These are phyloP conservation scores for Trichocladium uniseriatum DNA, from an alignment of 495 filamentous ascomycete species.

Conservation along the genomic window DNA sequence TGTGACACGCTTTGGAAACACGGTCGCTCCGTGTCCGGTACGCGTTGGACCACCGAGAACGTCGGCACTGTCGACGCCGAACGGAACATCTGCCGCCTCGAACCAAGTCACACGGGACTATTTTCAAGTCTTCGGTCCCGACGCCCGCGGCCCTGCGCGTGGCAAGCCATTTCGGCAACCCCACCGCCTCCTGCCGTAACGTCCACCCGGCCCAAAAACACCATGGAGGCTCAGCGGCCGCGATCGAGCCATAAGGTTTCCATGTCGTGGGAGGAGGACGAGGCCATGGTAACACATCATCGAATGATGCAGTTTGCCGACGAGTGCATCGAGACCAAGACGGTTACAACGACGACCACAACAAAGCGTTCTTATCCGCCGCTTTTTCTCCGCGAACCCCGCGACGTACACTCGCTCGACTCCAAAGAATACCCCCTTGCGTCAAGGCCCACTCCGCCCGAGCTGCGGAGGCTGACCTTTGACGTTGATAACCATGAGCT, in stretches of 20 bases:
- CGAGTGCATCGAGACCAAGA: conserved; percentile 53
- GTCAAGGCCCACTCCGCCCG: conserved; percentile 63
- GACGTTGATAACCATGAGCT: conserved; percentile 48
- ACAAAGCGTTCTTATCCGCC: conserved; percentile 86
- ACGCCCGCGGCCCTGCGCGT: background rate
- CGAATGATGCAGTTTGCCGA: conserved; percentile 41
- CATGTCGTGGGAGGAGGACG: conserved; percentile 38
- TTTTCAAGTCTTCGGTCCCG: background rate
- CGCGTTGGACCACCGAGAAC: conserved; percentile 7
- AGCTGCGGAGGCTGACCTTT: conserved; percentile 64
- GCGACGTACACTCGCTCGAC: conserved; percentile 65
- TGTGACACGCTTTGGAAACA: conserved; percentile 9
- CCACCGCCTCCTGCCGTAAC: background rate
- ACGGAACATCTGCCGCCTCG: background rate
- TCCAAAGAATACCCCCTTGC: conserved; percentile 86
- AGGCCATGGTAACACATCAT: conserved; percentile 24
- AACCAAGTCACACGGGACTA: background rate
- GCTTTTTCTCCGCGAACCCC: conserved; percentile 64
- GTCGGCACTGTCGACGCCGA: background rate
- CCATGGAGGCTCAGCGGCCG: conserved; percentile 32
- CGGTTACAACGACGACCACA: conserved; percentile 86
- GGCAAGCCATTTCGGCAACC: background rate
- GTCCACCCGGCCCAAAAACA: conserved; percentile 1
- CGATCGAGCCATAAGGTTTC: conserved; percentile 39
- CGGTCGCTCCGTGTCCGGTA: conserved; percentile 2